Evolutionary conservation across 306 rosid genomes (phyloP).

Genomic region (Arachis stenosperma): DNA sequence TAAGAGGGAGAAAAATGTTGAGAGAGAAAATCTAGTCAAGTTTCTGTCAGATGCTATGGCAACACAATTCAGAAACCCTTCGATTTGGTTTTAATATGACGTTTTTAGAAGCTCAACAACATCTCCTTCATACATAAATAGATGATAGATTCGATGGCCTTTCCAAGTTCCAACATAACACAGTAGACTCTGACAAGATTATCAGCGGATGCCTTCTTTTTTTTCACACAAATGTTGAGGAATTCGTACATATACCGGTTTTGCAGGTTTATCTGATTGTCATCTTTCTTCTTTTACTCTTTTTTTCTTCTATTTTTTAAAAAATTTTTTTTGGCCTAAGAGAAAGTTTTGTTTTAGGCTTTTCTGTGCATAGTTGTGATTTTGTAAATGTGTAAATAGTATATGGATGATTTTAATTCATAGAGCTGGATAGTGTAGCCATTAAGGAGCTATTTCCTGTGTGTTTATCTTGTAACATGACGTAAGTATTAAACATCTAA

Average conservation of each 20-base stretch:
- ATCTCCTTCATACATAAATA: constrained; percentile 21
- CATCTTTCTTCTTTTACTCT: neutral
- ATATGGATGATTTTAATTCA: constrained; percentile 16
- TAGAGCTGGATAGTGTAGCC: neutral
- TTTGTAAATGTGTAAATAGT: constrained; percentile 38
- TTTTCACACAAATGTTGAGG: neutral
- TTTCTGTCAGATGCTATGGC: constrained; percentile 78
- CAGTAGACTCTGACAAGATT: constrained; percentile 21
- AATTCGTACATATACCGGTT: constrained; percentile 33
- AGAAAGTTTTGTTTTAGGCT: neutral
- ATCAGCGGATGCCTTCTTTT: constrained; percentile 23
- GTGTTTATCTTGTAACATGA: too few relatives aligned
- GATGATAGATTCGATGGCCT: constrained; percentile 34
- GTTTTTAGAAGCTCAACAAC: constrained; percentile 23
- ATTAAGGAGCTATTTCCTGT: too few relatives aligned
- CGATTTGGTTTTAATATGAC: constrained; percentile 65
- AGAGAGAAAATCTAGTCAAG: constrained; percentile 59
- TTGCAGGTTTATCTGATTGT: constrained; percentile 36
- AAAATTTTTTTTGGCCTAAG: too few relatives aligned
- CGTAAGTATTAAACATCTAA: too few relatives aligned
- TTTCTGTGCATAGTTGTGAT: constrained; percentile 8
- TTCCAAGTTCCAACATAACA: constrained; percentile 25
- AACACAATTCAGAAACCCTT: constrained; percentile 78
- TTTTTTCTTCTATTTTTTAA: neutral
- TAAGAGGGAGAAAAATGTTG: constrained; percentile 79